Conservation (phyloP, 1,284 basidiomycete species). For the Leccinum griseonigrum region DNA sequence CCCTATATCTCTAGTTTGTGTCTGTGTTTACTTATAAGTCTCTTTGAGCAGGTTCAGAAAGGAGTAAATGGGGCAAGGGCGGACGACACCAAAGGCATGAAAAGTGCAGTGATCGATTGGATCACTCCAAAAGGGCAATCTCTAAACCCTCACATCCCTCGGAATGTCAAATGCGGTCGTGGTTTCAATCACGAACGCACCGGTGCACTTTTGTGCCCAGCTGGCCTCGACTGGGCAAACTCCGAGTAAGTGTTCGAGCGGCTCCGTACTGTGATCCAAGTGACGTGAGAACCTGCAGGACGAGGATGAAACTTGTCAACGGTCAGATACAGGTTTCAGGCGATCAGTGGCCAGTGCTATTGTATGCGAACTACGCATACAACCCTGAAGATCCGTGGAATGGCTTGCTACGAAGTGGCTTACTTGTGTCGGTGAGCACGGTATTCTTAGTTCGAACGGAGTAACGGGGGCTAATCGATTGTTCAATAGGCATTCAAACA, state of each 20-base stretch:
- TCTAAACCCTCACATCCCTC: background rate
- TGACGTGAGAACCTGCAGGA: no score
- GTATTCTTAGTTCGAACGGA: background rate
- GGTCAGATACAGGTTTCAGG: background rate
- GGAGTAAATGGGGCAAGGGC: conserved; percentile 1
- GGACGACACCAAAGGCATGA: no score
- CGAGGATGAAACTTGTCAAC: background rate
- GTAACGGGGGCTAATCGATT: background rate
- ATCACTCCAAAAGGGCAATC: background rate
- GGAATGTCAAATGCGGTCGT: conserved; percentile 9
- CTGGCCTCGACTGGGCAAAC: no score
- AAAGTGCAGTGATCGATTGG: conserved; percentile 1
- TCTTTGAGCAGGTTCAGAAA: conserved; percentile 1
- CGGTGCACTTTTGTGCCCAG: no score
- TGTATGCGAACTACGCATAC: no score
- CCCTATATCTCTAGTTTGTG: no score
- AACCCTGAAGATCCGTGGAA: no score
- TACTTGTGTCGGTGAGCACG: background rate
- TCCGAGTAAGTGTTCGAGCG: no score
- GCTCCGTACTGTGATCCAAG: no score
- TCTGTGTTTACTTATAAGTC: background rate
- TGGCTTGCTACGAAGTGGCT: background rate
- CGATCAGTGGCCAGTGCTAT: background rate
- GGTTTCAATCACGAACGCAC: background rate
- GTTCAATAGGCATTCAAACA: conserved; percentile 5